A percentile compares a stretch with the other conserved stretches of the same genome.
These are phyloP conservation scores for Rozella allomycis DNA, from an alignment of 371 early-diverging fungal genomes.

Conservation along the genomic window DNA sequence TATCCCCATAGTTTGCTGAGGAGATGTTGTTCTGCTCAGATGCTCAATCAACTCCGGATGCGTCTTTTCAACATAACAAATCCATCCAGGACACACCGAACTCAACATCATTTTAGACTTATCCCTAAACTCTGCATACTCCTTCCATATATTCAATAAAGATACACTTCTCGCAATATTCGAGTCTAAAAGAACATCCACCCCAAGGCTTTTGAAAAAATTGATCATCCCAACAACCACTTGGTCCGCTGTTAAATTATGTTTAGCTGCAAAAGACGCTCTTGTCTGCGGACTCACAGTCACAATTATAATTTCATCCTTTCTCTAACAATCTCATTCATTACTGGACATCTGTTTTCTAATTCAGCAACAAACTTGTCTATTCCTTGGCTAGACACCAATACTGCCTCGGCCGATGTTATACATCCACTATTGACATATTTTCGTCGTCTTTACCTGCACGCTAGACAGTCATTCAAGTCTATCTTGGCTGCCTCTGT, in stretches of 20 bases:
- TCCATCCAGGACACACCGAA: conserved; percentile 40
- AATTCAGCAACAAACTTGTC: no score
- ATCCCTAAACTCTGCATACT: no score
- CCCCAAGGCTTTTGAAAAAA: no score
- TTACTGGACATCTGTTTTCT: no score
- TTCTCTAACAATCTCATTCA: no score
- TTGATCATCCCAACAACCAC: conserved; percentile 12
- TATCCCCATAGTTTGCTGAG: conserved; percentile 86
- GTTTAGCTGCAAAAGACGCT: conserved; percentile 73
- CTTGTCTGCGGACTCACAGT: conserved; percentile 76
- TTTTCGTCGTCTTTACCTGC: conserved; percentile 70
- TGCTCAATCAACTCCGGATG: conserved; percentile 60
- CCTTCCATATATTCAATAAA: no score
- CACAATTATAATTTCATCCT: conserved; percentile 37
- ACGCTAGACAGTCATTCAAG: conserved; percentile 87
- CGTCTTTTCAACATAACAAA: conserved; percentile 96
- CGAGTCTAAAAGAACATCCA: no score
- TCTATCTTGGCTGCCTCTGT: conserved; percentile 64
- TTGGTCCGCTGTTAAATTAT: conserved; percentile 34
- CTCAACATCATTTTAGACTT: conserved; percentile 2
- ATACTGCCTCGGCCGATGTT: conserved; percentile 83
- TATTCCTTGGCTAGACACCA: conserved; percentile 50
- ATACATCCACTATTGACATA: conserved; percentile 65
- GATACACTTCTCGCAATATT: no score
- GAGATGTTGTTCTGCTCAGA: conserved; percentile 66